phyloP scores from a whole-genome alignment of 306 rosid species.

The Abrus precatorius region DNA sequence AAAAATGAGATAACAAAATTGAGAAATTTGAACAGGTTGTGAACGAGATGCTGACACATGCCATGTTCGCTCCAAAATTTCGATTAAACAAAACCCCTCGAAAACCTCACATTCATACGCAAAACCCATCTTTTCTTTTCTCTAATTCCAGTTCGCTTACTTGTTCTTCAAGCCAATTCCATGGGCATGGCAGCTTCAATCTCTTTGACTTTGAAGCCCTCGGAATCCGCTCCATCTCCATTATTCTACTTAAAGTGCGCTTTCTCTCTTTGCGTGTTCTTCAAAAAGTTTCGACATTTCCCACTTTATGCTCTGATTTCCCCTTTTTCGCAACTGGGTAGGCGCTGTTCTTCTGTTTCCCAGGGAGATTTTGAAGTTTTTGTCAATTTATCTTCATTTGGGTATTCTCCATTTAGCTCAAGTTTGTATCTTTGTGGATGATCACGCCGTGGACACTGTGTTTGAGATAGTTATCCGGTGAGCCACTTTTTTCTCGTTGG shows the following conservation, averaged over 20 bases:
- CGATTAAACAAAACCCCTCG: background rate
- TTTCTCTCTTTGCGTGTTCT: constrained; percentile 66
- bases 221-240: constrained; percentile 53
- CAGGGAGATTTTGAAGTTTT: background rate
- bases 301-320: constrained; percentile 45
- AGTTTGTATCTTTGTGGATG: constrained; percentile 39
- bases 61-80: background rate
- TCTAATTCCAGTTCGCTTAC: constrained; percentile 32
- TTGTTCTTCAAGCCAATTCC: constrained; percentile 44
- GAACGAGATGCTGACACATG: background rate
- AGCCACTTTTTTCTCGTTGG: background rate
- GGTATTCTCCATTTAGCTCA: constrained; percentile 38
- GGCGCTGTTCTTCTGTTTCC: constrained; percentile 3
- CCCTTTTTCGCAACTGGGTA: constrained; percentile 24
- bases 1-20: background rate
- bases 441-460: constrained; percentile 40
- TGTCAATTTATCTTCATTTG: constrained; percentile 38
- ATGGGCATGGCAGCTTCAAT: constrained; percentile 36
- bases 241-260: constrained; percentile 54
- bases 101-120: constrained; percentile 25
- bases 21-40: background rate
- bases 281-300: constrained; percentile 53
- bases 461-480: constrained; percentile 19
- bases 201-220: constrained; percentile 64
- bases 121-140: constrained; percentile 26